Percentiles rank a stretch among this genome's conserved stretches.
Conservation (phyloP, 495 filamentous ascomycete species). For the Penicillium canescens region DNA sequence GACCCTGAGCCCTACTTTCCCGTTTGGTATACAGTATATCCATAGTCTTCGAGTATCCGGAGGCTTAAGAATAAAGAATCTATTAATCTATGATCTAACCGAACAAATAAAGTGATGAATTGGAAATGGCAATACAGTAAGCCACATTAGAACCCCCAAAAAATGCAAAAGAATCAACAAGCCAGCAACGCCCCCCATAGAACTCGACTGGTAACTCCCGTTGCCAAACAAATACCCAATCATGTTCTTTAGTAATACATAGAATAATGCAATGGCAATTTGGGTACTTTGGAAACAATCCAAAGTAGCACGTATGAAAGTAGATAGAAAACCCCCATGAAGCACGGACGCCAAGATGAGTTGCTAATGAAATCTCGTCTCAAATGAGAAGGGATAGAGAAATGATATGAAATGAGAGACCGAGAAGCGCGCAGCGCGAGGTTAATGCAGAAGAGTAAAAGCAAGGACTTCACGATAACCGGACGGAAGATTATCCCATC, state of each 20-base stretch:
- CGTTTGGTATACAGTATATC: not conserved
- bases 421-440: conserved; percentile 5
- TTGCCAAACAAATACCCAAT: not conserved
- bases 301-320: not conserved
- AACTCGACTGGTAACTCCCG: not conserved
- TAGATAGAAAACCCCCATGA: not conserved
- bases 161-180: conserved; percentile 5
- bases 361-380: not conserved
- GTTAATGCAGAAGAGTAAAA: not conserved
- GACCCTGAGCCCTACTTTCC: conserved; percentile 22
- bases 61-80: too few species aligned
- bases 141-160: conserved; percentile 3
- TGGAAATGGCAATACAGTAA: not conserved
- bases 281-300: not conserved
- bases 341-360: not conserved
- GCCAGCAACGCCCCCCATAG: conserved; percentile 2
- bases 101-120: conserved; percentile 1
- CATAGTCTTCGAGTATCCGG: too few species aligned
- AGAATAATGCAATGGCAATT: conserved; percentile 4
- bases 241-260: conserved; percentile 5
- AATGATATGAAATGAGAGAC: not conserved
- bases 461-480: too few species aligned
- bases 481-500: too few species aligned
- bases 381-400: not conserved
- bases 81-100: not conserved